Conservation (phyloP, 129 eudicot genomes). For the Flaveria robusta region DNA sequence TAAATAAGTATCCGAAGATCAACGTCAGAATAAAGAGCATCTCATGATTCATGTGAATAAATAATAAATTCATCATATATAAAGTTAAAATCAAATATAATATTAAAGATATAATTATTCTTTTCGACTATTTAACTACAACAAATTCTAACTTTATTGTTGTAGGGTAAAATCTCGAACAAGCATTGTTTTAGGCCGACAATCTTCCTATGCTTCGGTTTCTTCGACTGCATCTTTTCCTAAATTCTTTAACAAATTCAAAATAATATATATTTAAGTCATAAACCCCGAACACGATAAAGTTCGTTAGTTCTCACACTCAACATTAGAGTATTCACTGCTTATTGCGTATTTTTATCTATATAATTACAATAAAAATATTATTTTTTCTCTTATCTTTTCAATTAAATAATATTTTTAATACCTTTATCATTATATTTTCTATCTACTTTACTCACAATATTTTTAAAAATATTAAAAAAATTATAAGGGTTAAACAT, state of each 20-base stretch:
- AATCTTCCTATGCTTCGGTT: conserved; percentile 40
- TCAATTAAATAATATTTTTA: too few species aligned
- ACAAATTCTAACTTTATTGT: neutral
- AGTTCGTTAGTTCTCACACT: too few species aligned
- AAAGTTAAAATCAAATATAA: neutral
- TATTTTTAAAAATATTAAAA: too few species aligned
- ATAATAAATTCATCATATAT: neutral
- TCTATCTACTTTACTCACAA: too few species aligned
- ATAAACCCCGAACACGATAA: too few species aligned
- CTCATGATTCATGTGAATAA: conserved; percentile 30
- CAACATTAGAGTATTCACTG: too few species aligned
- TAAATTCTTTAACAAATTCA: neutral
- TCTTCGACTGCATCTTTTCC: conserved; percentile 31
- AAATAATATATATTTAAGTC: neutral
- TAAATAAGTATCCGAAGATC: conserved; percentile 26
- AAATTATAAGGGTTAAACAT: too few species aligned
- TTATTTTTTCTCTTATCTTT: too few species aligned
- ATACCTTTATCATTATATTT: too few species aligned
- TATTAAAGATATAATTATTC: neutral
- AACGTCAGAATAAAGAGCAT: conserved; percentile 9
- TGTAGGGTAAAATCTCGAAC: conserved; percentile 44
- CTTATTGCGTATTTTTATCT: too few species aligned
- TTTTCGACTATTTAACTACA: neutral
- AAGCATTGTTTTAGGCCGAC: conserved; percentile 37
- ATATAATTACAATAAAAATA: too few species aligned